Percentiles rank a stretch among this genome's conserved stretches.
These are phyloP conservation scores for Fusarium sp. DNA, from an alignment of 2,329 filamentous ascomycete species.

Conservation along the genomic window DNA sequence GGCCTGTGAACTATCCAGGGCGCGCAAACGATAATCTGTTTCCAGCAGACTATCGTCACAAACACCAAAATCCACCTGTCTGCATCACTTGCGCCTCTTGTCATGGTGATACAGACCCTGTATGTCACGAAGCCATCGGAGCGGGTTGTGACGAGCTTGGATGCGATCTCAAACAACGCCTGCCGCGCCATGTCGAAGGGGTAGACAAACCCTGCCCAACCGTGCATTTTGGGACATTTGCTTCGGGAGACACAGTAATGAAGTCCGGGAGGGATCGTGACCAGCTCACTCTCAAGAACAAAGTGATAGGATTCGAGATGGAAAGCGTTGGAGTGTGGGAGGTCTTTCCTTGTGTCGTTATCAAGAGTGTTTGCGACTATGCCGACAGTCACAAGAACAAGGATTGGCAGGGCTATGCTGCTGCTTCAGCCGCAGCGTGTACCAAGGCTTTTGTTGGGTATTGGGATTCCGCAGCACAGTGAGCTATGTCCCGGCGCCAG, in stretches of 20 bases:
- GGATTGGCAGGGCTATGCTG: conserved; percentile 11
- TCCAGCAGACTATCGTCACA: conserved; percentile 3
- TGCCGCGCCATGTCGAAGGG: not conserved
- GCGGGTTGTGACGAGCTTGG: not conserved
- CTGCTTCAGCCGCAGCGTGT: conserved; percentile 4
- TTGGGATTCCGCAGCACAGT: conserved; percentile 4
- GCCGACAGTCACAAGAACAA: conserved; percentile 34
- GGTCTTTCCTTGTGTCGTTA: conserved; percentile 23
- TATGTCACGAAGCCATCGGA: not conserved
- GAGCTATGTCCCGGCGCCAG: not conserved
- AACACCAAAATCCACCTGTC: not conserved
- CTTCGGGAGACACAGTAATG: conserved; percentile 23
- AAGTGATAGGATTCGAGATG: conserved; percentile 33
- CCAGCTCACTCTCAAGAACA: not conserved
- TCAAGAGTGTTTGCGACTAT: conserved; percentile 37
- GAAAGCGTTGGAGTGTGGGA: conserved; percentile 33
- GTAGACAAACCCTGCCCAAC: not conserved
- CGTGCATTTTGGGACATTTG: conserved; percentile 22
- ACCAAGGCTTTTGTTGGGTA: conserved; percentile 10
- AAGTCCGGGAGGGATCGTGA: conserved; percentile 17
- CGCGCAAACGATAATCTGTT: not conserved
- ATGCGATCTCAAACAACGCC: not conserved
- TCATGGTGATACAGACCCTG: not conserved
- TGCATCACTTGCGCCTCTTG: conserved; percentile 7
- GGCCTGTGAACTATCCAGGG: not conserved